These are phyloP conservation scores for Lodderomyces oxycetoniae DNA, from an alignment of 1,139 yeast species.

Conservation along the genomic window DNA sequence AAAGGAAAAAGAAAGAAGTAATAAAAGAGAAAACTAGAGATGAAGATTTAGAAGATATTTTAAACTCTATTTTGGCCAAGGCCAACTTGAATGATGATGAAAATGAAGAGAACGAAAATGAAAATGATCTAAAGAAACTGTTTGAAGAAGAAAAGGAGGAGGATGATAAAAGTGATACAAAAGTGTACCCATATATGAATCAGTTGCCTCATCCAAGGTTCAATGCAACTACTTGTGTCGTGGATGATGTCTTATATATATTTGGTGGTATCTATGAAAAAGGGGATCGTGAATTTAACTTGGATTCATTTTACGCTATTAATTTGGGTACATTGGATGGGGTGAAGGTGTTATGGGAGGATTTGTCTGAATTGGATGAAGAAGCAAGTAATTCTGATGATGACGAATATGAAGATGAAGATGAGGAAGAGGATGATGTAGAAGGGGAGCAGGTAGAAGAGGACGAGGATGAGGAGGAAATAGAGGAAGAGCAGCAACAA, in stretches of 20 bases:
- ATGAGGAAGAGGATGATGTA: conserved; percentile 57
- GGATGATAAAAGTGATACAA: conserved; percentile 27
- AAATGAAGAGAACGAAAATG: conserved; percentile 38
- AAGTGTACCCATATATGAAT: conserved; percentile 53
- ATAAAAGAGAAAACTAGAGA: conserved; percentile 56
- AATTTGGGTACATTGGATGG: conserved; percentile 89
- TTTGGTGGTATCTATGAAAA: conserved; percentile 89
- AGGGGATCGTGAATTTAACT: conserved; percentile 77
- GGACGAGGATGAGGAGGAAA: conserved; percentile 47
- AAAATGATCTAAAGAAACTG: conserved; percentile 26
- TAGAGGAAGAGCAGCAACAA: conserved; percentile 51
- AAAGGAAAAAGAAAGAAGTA: conserved; percentile 46
- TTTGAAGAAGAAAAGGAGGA: conserved; percentile 14
- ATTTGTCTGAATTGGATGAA: conserved; percentile 42
- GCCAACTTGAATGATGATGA: conserved; percentile 63
- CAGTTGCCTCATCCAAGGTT: conserved; percentile 85
- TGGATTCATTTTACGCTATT: conserved; percentile 81
- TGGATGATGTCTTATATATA: conserved; percentile 79
- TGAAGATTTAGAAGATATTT: conserved; percentile 76
- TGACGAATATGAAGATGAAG: conserved; percentile 46
- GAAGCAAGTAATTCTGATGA: conserved; percentile 43
- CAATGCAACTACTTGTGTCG: conserved; percentile 80
- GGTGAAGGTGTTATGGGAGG: conserved; percentile 86
- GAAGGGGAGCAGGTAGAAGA: conserved; percentile 62
- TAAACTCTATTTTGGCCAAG: conserved; percentile 69